A percentile compares a stretch with the other conserved stretches of the same genome.
These are phyloP conservation scores for Pulveroboletus sp. DNA, from an alignment of 768 basidiomycete species.

Conservation along the genomic window DNA sequence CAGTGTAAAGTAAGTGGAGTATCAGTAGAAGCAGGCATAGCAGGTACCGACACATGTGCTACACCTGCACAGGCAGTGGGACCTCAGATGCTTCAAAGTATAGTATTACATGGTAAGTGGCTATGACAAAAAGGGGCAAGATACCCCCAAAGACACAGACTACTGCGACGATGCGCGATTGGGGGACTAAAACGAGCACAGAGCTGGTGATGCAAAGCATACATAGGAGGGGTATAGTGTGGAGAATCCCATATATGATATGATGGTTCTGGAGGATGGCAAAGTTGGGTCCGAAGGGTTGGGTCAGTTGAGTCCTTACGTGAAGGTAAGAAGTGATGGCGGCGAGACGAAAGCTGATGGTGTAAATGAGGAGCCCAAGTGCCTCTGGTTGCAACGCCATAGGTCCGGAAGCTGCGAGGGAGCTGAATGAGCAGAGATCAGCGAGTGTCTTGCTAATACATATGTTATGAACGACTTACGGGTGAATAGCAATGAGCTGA, in stretches of 20 bases:
- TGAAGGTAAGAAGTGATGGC: constrained; percentile 5
- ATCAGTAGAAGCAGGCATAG: no score
- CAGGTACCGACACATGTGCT: no score
- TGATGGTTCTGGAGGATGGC: neutral
- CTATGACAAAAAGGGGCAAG: constrained; percentile 8
- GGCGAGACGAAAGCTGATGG: constrained; percentile 17
- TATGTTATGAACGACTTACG: constrained; percentile 7
- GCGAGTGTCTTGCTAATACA: neutral
- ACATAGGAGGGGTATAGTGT: neutral
- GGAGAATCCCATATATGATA: neutral
- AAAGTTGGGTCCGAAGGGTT: neutral
- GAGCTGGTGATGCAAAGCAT: constrained; percentile 7
- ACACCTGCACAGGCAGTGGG: no score
- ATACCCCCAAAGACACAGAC: constrained; percentile 6
- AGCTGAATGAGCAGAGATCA: neutral
- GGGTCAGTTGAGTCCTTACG: neutral
- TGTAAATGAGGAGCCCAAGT: constrained; percentile 21
- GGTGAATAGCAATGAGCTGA: constrained; percentile 15
- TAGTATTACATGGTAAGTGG: neutral
- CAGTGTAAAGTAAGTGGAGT: no score
- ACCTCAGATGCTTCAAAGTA: neutral
- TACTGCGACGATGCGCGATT: constrained; percentile 9
- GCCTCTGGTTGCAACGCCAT: constrained; percentile 1
- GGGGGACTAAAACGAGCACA: constrained; percentile 1
- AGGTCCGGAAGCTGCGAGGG: constrained; percentile 11